phyloP scores from a whole-genome alignment of 2,329 filamentous ascomycete species.

The Exserohilum turcica region DNA sequence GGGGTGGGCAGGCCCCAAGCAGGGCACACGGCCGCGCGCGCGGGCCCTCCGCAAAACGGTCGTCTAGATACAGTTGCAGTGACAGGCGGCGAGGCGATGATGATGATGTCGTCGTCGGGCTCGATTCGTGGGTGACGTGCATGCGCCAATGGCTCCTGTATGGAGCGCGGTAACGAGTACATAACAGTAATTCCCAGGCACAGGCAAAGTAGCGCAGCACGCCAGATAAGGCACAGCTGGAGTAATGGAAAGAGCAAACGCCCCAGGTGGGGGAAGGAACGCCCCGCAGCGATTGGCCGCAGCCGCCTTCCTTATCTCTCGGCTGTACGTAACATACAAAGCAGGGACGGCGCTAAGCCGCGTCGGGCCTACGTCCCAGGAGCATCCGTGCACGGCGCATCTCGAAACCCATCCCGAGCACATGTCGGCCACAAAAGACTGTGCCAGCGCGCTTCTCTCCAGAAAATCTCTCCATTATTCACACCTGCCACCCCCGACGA shows the following conservation, averaged over 20 bases:
- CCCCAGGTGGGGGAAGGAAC: slow-evolving; percentile 29
- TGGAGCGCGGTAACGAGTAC: slow-evolving; percentile 36
- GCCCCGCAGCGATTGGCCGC: slow-evolving; percentile 28
- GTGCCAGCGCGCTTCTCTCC: slow-evolving; percentile 27
- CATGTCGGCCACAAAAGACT: slow-evolving; percentile 44
- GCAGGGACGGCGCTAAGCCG: slow-evolving; percentile 16
- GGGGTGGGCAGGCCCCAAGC: not conserved
- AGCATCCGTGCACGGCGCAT: slow-evolving; percentile 13
- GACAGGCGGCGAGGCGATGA: slow-evolving; percentile 17
- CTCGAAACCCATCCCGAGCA: slow-evolving; percentile 30
- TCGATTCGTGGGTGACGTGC: slow-evolving; percentile 32
- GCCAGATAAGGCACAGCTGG: slow-evolving; percentile 26
- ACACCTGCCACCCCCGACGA: slow-evolving; percentile 27
- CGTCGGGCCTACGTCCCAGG: slow-evolving; percentile 11
- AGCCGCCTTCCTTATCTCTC: slow-evolving; percentile 36
- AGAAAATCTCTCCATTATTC: slow-evolving; percentile 14
- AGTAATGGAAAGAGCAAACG: slow-evolving; percentile 16
- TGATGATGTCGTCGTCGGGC: slow-evolving; percentile 22
- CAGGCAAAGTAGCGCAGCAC: slow-evolving; percentile 10
- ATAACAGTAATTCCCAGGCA: slow-evolving; percentile 42
- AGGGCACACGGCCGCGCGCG: slow-evolving; percentile 1
- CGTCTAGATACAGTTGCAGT: slow-evolving; percentile 4
- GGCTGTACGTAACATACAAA: slow-evolving; percentile 18
- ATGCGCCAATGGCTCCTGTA: slow-evolving; percentile 26
- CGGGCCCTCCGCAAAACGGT: slow-evolving; percentile 10